Conservation (phyloP, 345 rosid genomes). For the Boechera divaricarpa region DNA sequence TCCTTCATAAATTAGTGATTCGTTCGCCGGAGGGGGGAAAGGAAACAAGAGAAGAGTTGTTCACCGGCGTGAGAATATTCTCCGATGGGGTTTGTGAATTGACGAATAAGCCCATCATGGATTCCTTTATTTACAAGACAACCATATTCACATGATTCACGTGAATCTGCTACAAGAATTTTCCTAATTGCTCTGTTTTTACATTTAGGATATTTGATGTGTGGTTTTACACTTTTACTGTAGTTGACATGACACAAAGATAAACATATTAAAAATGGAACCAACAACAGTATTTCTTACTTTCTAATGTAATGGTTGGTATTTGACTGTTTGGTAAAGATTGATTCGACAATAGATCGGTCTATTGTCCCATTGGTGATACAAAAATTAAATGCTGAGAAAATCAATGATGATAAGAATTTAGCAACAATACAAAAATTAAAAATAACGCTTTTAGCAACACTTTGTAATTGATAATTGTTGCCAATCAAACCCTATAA, state of each 20-base stretch:
- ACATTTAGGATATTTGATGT: no score
- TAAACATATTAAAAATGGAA: not conserved
- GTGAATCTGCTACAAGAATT: not conserved
- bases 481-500: no score
- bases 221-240: not conserved
- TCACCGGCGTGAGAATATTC: conserved; percentile 2
- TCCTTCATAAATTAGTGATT: conserved; percentile 46
- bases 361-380: no score
- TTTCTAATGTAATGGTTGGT: not conserved
- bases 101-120: not conserved
- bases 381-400: no score
- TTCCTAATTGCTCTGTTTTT: not conserved
- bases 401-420: no score
- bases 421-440: no score
- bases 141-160: conserved; percentile 19
- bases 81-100: conserved; percentile 3
- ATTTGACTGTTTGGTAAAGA: not conserved
- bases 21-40: not conserved
- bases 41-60: not conserved
- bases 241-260: not conserved
- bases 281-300: not conserved
- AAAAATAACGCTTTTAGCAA: no score
- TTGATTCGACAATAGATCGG: no score
- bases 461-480: no score
- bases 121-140: not conserved